phyloP scores from a whole-genome alignment of 495 filamentous ascomycete genomes.

The Chaetomium tenue region DNA sequence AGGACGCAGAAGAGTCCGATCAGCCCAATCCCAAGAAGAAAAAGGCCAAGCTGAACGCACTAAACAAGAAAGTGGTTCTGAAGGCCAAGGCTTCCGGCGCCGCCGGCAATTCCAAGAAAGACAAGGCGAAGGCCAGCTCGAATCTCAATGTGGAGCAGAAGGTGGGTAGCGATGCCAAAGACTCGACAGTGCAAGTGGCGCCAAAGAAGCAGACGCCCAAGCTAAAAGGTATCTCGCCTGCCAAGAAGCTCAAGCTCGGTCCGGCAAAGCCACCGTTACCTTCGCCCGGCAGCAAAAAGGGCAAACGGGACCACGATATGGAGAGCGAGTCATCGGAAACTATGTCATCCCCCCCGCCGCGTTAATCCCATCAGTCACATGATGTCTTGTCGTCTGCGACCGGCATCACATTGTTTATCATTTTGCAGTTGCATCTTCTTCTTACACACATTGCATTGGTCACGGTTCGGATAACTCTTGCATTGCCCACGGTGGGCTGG shows the following conservation, averaged over 20 bases:
- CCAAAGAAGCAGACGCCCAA: constrained; percentile 42
- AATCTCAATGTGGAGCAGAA: constrained; percentile 45
- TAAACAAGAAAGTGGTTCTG: constrained; percentile 49
- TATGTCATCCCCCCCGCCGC: constrained; percentile 48
- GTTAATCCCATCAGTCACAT: constrained; percentile 7
- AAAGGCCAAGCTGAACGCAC: constrained; percentile 40
- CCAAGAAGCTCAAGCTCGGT: constrained; percentile 49
- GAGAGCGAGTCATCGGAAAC: constrained; percentile 53
- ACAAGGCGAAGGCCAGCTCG: constrained; percentile 46
- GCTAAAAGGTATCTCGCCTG: constrained; percentile 42
- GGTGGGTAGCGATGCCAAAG: constrained; percentile 40
- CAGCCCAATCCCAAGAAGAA: constrained; percentile 54
- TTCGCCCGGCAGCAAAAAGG: constrained; percentile 40
- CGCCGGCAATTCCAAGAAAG: constrained; percentile 36
- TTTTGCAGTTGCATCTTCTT: constrained; percentile 12
- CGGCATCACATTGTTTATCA: background rate
- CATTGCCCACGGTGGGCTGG: constrained; percentile 26
- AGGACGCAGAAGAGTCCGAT: constrained; percentile 52
- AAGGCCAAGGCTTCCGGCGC: constrained; percentile 45
- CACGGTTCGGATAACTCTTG: constrained; percentile 27
- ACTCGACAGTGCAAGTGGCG: constrained; percentile 43
- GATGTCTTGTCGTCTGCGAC: background rate
- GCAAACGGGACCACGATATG: constrained; percentile 43
- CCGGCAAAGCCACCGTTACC: constrained; percentile 40
- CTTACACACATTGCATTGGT: constrained; percentile 30